Base-by-base conservation (phyloP, 164 flowering plant genomes). In the Platanus orientalis region DNA sequence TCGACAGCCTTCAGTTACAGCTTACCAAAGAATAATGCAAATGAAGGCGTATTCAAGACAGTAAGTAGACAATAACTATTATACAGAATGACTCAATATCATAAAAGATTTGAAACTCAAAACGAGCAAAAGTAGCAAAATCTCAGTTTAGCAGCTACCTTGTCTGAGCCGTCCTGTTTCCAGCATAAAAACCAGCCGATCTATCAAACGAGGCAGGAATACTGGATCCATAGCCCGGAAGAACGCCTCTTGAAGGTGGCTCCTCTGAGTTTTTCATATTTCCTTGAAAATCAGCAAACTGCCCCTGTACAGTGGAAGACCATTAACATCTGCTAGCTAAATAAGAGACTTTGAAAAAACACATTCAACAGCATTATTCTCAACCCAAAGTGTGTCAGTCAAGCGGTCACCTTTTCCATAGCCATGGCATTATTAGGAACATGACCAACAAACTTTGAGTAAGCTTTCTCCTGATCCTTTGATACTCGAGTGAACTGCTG, bases 341-440 rank as follows among this genome's bases (percentile, higher is more conserved):
- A 26, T 34, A 51, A 39, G 19, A 40, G n/a, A 45, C 49, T 12
- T 25, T 47, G 36, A 50, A 25, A 39, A 50, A 30, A 21, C 24
- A 39, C 20, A 45, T 12, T 45, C 20, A 45, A 16, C 49, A 44
- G 28, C 25, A 59, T 63, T 20, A 39, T 27, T 32, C 36, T 19
- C 30, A 58, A 16, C 10, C 6, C 56, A 54, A 20, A 66, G 20
- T 19, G 28, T 5, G 39, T 5, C 63, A 59, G 27, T 17, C 23
- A 23, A 48, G 7, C n/a, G 57, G 28, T 67, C 39, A 89, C 96
- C 89, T 86, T 82, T 26, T 76, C 91, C 66, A 50, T 73, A 54
- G 75, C 81, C 12, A 54, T 40, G 21, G 76, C 69, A 69, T 50
- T 77, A 49, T 63, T 72, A 19, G 70, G 48, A 52, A 68, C 55